phyloP scores from a whole-genome alignment of 1,284 basidiomycete genomes.

The Heterobasidion irregulare region DNA sequence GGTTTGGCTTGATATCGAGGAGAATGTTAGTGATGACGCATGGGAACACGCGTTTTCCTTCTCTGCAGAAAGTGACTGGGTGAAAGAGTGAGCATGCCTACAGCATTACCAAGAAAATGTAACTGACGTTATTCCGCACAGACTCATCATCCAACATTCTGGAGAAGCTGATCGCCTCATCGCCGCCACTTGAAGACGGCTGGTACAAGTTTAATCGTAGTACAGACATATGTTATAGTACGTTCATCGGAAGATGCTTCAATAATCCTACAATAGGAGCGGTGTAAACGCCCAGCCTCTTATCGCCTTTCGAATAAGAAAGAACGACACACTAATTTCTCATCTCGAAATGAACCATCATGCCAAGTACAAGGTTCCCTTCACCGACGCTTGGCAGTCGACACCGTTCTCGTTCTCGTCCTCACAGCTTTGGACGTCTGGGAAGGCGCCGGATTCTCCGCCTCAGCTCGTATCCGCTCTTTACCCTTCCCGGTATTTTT shows the following conservation, averaged over 20 bases:
- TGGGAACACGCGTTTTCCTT: neutral
- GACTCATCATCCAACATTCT: too few relatives aligned
- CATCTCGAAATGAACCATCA: neutral
- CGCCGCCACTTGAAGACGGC: too few relatives aligned
- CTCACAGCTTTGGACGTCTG: conserved; percentile 2
- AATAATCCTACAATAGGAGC: too few relatives aligned
- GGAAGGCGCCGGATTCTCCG: conserved; percentile 6
- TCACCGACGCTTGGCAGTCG: neutral
- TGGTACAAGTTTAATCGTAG: too few relatives aligned
- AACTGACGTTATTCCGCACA: too few relatives aligned
- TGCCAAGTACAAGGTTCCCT: neutral
- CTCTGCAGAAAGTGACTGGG: neutral
- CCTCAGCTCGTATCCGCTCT: conserved; percentile 11
- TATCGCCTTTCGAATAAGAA: neutral
- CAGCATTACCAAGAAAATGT: neutral
- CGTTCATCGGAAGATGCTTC: too few relatives aligned
- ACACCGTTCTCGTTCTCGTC: conserved; percentile 1
- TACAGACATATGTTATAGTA: too few relatives aligned
- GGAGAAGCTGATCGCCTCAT: too few relatives aligned
- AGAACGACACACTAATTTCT: neutral
- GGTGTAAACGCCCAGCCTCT: too few relatives aligned
- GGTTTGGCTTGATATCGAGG: neutral
- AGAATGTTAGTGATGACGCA: neutral
- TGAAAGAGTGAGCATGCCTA: neutral
- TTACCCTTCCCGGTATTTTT: conserved; percentile 6